Base-by-base conservation (phyloP, 495 filamentous ascomycete genomes). In the Neurospora pannonica region DNA sequence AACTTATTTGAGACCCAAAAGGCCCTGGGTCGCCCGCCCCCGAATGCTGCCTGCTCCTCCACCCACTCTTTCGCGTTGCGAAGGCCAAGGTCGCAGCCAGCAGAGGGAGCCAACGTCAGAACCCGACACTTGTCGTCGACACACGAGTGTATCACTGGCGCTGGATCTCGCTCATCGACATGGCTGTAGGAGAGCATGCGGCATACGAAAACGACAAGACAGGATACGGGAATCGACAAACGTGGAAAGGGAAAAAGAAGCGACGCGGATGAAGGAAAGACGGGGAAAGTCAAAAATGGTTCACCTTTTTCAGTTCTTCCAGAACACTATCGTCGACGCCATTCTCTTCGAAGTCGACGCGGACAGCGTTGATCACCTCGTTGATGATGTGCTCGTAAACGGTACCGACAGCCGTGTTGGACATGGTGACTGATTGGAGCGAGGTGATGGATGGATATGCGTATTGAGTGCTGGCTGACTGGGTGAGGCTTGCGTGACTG, bases 291-390 rank as follows among this genome's bases (percentile, higher is more conserved):
- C 37, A 24, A 38, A n/a, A 74, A 43, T 43, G 67, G 70, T 90
- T 89, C 82, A 98, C 95, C 87, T 89, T 87, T 81, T 88, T 90
- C 88, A 99, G 86, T 80, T 97, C 93, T 75, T 93, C 87, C 77
- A 99, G 86, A 69, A 93, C 93, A 76, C 89, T 84, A 80, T 93
- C 92, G 74, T 96, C 93, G 74, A 98, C 92, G 76, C 97, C 97
- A 78, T 91, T 92, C 82, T 98, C 96, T 82, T 99, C 97, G 83
- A 99, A 98, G 82, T 97, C 95, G 78, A 95, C 91, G 82, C 93
- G 89, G 79, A 94, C 97, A 72, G 89, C 88, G 74, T 92, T 89
- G 80, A 97, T 91, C 74, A 98, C 94, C 82, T 96, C 95, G 74
- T 93, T 86, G 83, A 99, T 98, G 86, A 98, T 92, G 81, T 90